Conservation (phyloP, 306 rosid species). For the Castanospermum australe region DNA sequence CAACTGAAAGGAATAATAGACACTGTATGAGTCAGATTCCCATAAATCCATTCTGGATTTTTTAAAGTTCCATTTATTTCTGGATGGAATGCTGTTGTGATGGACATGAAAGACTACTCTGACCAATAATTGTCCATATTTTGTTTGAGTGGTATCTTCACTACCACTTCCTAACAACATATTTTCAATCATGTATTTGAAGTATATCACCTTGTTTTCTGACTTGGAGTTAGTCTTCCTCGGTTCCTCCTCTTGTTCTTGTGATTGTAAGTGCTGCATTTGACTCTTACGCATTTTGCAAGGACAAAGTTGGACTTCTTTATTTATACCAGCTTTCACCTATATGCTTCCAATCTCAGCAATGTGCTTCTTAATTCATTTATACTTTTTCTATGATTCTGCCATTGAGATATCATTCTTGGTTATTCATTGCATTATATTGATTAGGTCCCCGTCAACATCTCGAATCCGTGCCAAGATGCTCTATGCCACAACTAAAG, state of each 20-base stretch:
- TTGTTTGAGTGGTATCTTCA: slow-evolving; percentile 8
- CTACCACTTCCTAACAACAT: neutral
- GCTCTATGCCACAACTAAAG: slow-evolving; percentile 90
- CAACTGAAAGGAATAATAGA: neutral
- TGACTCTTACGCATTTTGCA: too few relatives aligned
- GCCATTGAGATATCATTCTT: slow-evolving; percentile 21
- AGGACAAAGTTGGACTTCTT: neutral
- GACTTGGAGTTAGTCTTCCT: neutral
- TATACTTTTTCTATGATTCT: neutral
- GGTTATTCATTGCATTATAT: slow-evolving; percentile 11
- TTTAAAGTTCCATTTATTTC: neutral
- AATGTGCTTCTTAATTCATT: neutral
- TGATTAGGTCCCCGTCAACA: slow-evolving; percentile 78
- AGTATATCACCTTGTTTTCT: slow-evolving; percentile 6
- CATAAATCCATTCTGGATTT: too few relatives aligned
- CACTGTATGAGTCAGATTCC: neutral
- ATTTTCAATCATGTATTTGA: neutral
- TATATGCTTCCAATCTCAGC: neutral
- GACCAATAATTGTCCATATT: neutral
- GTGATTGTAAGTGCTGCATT: neutral
- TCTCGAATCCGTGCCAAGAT: slow-evolving; percentile 91
- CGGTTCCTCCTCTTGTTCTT: neutral
- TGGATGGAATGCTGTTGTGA: too few relatives aligned
- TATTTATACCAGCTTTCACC: neutral
- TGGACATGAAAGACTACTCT: neutral